Conservation (phyloP, 2,329 filamentous ascomycete genomes). For the Penicillium sp. region DNA sequence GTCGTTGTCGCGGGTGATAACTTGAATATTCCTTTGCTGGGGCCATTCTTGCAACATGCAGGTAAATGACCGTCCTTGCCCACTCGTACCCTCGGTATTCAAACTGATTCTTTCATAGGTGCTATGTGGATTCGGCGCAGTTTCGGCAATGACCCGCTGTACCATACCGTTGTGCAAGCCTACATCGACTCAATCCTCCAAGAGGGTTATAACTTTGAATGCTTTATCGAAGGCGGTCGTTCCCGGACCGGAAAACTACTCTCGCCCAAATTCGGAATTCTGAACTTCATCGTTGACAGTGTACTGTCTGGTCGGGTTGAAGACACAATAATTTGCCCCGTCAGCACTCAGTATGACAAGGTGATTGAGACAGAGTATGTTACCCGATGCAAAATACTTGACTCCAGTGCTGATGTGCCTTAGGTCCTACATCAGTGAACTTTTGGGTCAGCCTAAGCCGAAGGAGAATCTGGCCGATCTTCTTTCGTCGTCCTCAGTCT, state of each 20-base stretch:
- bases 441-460: slow-evolving; percentile 88
- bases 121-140: slow-evolving; percentile 94
- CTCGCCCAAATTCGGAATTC: slow-evolving; percentile 90
- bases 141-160: slow-evolving; percentile 88
- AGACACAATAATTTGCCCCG: slow-evolving; percentile 89
- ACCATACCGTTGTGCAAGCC: slow-evolving; percentile 86
- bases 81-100: background rate
- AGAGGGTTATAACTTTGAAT: slow-evolving; percentile 90
- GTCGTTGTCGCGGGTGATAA: slow-evolving; percentile 95
- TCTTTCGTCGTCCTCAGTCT: slow-evolving; percentile 77
- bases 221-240: slow-evolving; percentile 92
- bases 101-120: slow-evolving; percentile 41
- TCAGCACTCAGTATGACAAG: slow-evolving; percentile 97
- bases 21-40: slow-evolving; percentile 86
- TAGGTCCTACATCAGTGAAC: slow-evolving; percentile 83
- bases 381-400: background rate
- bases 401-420: slow-evolving; percentile 10
- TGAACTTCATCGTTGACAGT: slow-evolving; percentile 87
- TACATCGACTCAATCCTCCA: slow-evolving; percentile 92
- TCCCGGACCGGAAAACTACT: slow-evolving; percentile 91
- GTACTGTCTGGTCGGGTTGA: slow-evolving; percentile 81
- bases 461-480: slow-evolving; percentile 92
- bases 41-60: slow-evolving; percentile 88
- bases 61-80: slow-evolving; percentile 42
- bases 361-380: slow-evolving; percentile 84